A percentile compares a stretch with the other conserved stretches of the same genome.
Evolutionary conservation across 2,329 filamentous ascomycete species (phyloP).

Genomic region (Talaromyces sp.): DNA sequence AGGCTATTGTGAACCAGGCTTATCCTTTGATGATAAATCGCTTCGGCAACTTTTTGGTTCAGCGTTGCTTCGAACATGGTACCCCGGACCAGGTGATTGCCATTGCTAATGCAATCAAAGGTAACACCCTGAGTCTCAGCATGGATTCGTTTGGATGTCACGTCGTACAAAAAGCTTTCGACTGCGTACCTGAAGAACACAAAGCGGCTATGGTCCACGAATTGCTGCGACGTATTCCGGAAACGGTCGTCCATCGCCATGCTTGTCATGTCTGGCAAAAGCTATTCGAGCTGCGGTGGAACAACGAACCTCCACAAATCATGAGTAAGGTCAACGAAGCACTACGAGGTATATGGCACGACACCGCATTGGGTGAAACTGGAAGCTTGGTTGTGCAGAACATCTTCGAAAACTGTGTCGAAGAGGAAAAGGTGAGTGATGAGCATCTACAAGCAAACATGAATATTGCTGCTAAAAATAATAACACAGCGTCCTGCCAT

Average conservation of each 20-base stretch:
- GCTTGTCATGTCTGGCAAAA: constrained; percentile 99
- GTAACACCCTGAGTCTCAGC: constrained; percentile 86
- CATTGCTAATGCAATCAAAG: constrained; percentile 89
- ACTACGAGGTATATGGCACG: constrained; percentile 94
- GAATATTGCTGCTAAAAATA: constrained; percentile 19
- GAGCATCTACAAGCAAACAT: neutral
- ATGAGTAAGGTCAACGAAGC: constrained; percentile 98
- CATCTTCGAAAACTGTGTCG: constrained; percentile 98
- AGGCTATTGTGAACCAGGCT: constrained; percentile 89
- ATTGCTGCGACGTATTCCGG: constrained; percentile 85
- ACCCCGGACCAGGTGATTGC: constrained; percentile 90
- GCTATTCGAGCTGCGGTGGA: constrained; percentile 96
- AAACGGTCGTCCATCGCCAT: constrained; percentile 97
- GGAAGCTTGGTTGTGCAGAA: constrained; percentile 98
- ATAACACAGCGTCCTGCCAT: constrained; percentile 80
- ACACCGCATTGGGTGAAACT: constrained; percentile 93
- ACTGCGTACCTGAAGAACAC: constrained; percentile 94
- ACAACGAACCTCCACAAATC: constrained; percentile 88
- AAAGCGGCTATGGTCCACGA: constrained; percentile 99
- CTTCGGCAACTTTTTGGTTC: constrained; percentile 96
- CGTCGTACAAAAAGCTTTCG: constrained; percentile 97
- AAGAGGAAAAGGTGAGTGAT: constrained; percentile 82
- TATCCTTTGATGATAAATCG: constrained; percentile 97
- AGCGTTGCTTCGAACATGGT: constrained; percentile 97
- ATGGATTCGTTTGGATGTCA: constrained; percentile 99